Conservation (phyloP, 345 rosid genomes). For the Conringia planisiliqua region DNA sequence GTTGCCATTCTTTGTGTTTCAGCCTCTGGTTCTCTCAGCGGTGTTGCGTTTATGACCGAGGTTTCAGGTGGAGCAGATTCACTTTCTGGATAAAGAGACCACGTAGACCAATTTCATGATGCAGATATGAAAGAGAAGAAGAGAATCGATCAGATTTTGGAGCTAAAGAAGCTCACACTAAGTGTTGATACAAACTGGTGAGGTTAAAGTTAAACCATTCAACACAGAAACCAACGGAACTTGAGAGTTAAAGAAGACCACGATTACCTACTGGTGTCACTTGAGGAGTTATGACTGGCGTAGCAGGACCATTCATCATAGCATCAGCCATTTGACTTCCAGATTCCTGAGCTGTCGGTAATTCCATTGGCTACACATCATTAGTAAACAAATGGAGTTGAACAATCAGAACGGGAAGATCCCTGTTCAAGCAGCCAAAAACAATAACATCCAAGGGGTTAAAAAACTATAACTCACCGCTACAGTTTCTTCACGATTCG, state of each 20-base stretch:
- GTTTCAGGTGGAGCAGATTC: constrained; percentile 31
- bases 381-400: not conserved
- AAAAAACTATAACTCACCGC: no score
- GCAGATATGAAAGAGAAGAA: not conserved
- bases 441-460: not conserved
- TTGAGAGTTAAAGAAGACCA: not conserved
- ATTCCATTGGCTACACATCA: constrained; percentile 36
- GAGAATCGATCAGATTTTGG: not conserved
- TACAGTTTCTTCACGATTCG: not conserved
- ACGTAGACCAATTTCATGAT: constrained; percentile 2
- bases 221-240: not conserved
- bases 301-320: constrained; percentile 37
- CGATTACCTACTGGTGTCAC: constrained; percentile 17
- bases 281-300: constrained; percentile 20
- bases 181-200: not conserved
- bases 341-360: constrained; percentile 20
- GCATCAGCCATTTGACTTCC: constrained; percentile 19
- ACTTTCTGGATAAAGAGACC: constrained; percentile 35
- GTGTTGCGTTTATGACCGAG: constrained; percentile 30
- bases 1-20: constrained; percentile 20
- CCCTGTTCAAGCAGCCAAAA: not conserved
- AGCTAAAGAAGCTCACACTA: not conserved
- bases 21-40: not conserved
- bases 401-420: not conserved
- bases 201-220: not conserved